These are phyloP conservation scores for Lodderomyces orthopsilosis DNA, from an alignment of 1,139 yeast genomes.

Conservation along the genomic window DNA sequence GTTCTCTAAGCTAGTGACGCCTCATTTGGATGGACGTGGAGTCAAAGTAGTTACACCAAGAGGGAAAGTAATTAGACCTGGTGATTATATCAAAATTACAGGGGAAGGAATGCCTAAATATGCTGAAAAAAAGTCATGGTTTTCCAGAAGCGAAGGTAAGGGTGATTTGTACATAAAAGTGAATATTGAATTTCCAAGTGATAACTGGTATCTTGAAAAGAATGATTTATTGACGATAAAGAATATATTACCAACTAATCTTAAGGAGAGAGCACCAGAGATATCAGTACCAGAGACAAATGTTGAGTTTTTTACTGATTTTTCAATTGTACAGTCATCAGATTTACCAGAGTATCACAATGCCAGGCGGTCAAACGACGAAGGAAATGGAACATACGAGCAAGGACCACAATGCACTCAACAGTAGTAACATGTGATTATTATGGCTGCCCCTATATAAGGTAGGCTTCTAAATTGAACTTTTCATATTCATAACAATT, in stretches of 20 bases:
- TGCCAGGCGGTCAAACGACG: constrained; percentile 26
- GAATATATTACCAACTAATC: constrained; percentile 52
- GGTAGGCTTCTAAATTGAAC: too few species aligned
- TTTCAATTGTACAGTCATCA: constrained; percentile 26
- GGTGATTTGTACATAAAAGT: constrained; percentile 78
- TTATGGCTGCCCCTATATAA: neutral
- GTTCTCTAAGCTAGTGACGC: constrained; percentile 62
- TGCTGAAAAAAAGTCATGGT: constrained; percentile 34
- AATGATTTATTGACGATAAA: constrained; percentile 53
- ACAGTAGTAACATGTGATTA: constrained; percentile 27
- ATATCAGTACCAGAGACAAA: constrained; percentile 34
- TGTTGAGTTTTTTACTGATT: constrained; percentile 42
- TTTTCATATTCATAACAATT: neutral
- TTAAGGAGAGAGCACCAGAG: constrained; percentile 23
- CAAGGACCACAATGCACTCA: constrained; percentile 40
- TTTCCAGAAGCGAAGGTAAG: constrained; percentile 26
- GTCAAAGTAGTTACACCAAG: constrained; percentile 61
- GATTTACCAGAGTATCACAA: constrained; percentile 37
- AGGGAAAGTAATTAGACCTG: constrained; percentile 81
- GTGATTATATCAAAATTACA: constrained; percentile 61
- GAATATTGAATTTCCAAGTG: constrained; percentile 78
- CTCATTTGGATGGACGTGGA: constrained; percentile 80
- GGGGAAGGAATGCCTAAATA: constrained; percentile 85
- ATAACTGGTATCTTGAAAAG: constrained; percentile 73
- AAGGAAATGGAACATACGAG: constrained; percentile 15